Conservation (phyloP, 257 asterid species). For the Nicotiana attenuata region DNA sequence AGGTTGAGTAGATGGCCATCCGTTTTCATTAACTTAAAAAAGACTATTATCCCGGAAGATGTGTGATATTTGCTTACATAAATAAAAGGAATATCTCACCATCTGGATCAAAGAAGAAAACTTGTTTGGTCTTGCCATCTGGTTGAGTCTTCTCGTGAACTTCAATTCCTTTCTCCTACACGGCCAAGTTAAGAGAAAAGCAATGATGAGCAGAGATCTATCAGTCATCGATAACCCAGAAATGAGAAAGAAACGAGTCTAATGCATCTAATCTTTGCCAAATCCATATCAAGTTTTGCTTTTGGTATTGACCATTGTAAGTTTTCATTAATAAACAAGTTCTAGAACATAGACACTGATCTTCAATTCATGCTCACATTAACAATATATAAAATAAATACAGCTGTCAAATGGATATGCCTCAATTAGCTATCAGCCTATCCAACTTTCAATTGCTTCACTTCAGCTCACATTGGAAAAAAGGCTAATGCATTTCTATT, state of each 20-base stretch:
- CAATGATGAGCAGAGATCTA: background rate
- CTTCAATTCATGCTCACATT: background rate
- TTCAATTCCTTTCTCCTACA: slow-evolving; percentile 69
- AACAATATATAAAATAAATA: background rate
- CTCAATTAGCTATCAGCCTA: background rate
- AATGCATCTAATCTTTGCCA: background rate
- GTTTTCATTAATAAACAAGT: background rate
- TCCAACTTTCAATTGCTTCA: background rate
- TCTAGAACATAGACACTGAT: background rate
- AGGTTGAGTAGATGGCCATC: background rate
- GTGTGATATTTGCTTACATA: background rate
- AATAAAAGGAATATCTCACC: slow-evolving; percentile 36
- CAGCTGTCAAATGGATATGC: background rate
- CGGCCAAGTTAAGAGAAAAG: background rate
- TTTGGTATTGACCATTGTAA: background rate
- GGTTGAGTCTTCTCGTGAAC: slow-evolving; percentile 49
- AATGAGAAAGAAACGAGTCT: background rate
- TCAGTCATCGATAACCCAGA: background rate
- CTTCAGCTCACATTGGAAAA: background rate
- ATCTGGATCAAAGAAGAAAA: slow-evolving; percentile 92
- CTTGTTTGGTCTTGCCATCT: slow-evolving; percentile 74
- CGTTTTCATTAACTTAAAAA: background rate
- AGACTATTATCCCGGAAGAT: background rate
- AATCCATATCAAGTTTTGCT: background rate
- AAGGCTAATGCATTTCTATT: background rate